These are phyloP conservation scores for Cercospora berteroae DNA, from an alignment of 2,329 filamentous ascomycete genomes.

Conservation along the genomic window DNA sequence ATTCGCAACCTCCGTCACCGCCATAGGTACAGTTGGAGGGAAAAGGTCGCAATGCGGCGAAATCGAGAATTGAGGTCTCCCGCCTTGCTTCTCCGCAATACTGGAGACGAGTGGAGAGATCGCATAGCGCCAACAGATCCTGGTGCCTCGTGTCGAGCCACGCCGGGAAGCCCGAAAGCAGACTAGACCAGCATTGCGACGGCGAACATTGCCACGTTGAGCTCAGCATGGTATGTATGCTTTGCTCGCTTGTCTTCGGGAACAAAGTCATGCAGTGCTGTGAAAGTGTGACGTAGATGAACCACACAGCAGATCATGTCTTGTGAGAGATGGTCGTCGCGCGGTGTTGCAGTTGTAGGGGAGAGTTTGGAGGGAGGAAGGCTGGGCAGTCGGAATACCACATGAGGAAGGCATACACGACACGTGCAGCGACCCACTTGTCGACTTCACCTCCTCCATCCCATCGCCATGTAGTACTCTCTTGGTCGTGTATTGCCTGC, in stretches of 20 bases:
- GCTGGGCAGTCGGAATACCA: background rate
- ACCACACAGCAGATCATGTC: background rate
- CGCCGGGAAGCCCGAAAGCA: conserved; percentile 1
- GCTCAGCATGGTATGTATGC: too few relatives aligned
- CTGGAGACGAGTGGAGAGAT: conserved; percentile 9
- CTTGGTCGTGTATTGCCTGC: background rate
- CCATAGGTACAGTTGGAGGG: conserved; percentile 5
- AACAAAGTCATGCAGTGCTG: background rate
- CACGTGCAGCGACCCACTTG: conserved; percentile 3
- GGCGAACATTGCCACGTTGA: background rate
- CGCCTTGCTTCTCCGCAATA: conserved; percentile 17
- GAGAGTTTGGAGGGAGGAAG: background rate
- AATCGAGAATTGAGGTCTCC: background rate
- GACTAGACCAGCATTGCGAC: background rate
- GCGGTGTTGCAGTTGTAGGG: background rate
- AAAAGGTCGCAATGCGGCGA: background rate
- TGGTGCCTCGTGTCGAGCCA: background rate
- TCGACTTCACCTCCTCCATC: conserved; percentile 8
- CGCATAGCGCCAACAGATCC: conserved; percentile 4
- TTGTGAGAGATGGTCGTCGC: background rate
- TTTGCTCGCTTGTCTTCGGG: background rate
- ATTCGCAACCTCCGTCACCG: conserved; percentile 14
- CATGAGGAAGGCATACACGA: background rate
- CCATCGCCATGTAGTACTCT: background rate
- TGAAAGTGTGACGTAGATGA: background rate